phyloP scores from a whole-genome alignment of 805 yeast species.

The Clavispora carvajalis region DNA sequence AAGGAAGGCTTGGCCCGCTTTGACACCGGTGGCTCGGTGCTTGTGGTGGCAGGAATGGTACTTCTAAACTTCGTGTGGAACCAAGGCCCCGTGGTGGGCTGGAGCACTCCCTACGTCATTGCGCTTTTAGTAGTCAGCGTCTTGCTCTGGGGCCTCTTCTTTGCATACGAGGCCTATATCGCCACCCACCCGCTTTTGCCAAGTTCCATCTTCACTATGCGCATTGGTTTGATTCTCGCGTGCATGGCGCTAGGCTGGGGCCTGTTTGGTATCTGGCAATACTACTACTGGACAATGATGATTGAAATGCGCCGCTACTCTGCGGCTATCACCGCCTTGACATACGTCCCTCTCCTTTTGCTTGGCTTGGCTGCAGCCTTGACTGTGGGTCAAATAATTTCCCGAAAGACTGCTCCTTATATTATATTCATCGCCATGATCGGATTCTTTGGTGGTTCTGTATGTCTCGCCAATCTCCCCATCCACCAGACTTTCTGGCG shows the following conservation, averaged over 20 bases:
- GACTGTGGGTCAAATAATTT: constrained; percentile 44
- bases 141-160: constrained; percentile 35
- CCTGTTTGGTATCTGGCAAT: constrained; percentile 71
- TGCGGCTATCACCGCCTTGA: constrained; percentile 31
- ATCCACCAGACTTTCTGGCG: constrained; percentile 56
- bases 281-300: constrained; percentile 50
- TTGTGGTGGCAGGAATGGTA: constrained; percentile 58
- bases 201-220: constrained; percentile 36
- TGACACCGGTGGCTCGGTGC: constrained; percentile 39
- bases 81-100: constrained; percentile 70
- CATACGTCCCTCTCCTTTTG: constrained; percentile 42
- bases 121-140: constrained; percentile 53
- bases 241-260: constrained; percentile 69
- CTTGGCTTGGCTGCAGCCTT: constrained; percentile 55
- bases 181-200: constrained; percentile 53
- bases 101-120: constrained; percentile 56
- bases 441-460: constrained; percentile 51
- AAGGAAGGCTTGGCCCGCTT: constrained; percentile 11
- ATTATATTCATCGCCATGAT: constrained; percentile 46
- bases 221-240: constrained; percentile 44
- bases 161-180: constrained; percentile 42
- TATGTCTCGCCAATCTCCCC: constrained; percentile 53
- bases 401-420: constrained; percentile 43
- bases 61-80: constrained; percentile 67
- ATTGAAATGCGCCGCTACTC: constrained; percentile 45